phyloP scores from a whole-genome alignment of 305 asterid species.

The Fraxinus albicans region DNA sequence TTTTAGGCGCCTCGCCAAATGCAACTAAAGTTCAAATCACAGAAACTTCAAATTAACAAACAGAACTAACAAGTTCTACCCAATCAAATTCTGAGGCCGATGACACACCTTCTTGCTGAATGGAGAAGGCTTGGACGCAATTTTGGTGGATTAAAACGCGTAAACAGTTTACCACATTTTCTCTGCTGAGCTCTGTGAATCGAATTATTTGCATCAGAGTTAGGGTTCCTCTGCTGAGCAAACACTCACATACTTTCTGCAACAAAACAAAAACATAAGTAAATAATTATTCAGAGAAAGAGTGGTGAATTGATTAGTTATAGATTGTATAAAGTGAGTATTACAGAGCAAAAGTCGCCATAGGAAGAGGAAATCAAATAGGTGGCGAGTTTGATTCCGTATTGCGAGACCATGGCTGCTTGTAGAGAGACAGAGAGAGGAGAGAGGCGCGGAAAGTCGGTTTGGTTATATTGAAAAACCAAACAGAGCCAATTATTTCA shows the following conservation, averaged over 20 bases:
- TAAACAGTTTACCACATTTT: conserved; percentile 58
- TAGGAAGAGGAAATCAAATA: conserved; percentile 55
- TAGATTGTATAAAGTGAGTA: neutral
- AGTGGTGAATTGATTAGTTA: neutral
- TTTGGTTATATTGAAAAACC: neutral
- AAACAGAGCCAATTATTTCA: neutral
- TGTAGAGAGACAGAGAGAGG: neutral
- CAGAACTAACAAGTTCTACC: neutral
- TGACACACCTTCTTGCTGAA: conserved; percentile 48
- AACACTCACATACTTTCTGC: conserved; percentile 85
- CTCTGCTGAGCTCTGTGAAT: conserved; percentile 56
- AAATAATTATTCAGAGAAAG: neutral
- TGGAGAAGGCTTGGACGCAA: conserved; percentile 72
- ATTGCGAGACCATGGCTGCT: conserved; percentile 52
- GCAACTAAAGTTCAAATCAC: conserved; percentile 35
- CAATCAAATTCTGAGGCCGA: neutral
- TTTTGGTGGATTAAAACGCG: conserved; percentile 84
- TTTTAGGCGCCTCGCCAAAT: conserved; percentile 51
- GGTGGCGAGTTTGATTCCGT: conserved; percentile 66
- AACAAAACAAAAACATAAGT: conserved; percentile 4
- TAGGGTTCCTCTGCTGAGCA: conserved; percentile 66
- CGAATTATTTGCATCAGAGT: conserved; percentile 47
- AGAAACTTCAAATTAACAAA: neutral
- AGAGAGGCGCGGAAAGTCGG: neutral
- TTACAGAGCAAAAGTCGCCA: conserved; percentile 72